Base-by-base conservation (phyloP, 257 asterid species). In the Nicotiana undulata region DNA sequence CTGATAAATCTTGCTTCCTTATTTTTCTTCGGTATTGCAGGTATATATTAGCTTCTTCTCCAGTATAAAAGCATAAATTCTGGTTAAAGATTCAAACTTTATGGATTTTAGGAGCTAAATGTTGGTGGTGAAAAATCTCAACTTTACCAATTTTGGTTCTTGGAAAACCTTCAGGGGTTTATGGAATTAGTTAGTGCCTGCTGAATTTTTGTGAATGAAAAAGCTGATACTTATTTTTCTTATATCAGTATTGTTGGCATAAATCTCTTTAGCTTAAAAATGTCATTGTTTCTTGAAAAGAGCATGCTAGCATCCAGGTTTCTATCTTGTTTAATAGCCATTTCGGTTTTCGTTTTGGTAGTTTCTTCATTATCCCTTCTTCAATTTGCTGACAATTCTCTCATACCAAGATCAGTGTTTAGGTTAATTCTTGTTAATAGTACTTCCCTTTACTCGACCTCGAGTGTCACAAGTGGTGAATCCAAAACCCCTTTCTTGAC, bases 271-370 rank as follows among this genome's bases (percentile, higher is more conserved):
- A 66, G 75, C 4, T 66, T 66, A 32, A 12, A 66, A 22, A 90
- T 90, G 95, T 82, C 81, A 82, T 75, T 77, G 77, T 78, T 88
- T 75, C 77, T 85, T 0, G 98, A 88, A 74, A 94, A 86, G 88
- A 87, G 82, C 55, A 84, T 86, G 76, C 61, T 87, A 17, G 89
- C 97, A 34, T 88, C 90, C 49, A 89, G 89, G 90, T 88, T 90
- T 67, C 83, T 89, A 68, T 87, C 93, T 77, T 94, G 88, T 85
- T 80, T 94, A 1, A 83, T 91, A 24, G 90, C 87, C 15, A 77
- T 90, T 80, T 88, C 92, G 2, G 76, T 88, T 81, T 81, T 88
- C 59, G 88, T 93, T 63, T 79, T 94, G 70, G 82, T 90, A 26
- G 72, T 90, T 66, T 91, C 95, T 1, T 81, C 90, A 0, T 17